These are phyloP conservation scores for Leccinum subtestaceum DNA, from an alignment of 768 basidiomycete genomes.

Conservation along the genomic window DNA sequence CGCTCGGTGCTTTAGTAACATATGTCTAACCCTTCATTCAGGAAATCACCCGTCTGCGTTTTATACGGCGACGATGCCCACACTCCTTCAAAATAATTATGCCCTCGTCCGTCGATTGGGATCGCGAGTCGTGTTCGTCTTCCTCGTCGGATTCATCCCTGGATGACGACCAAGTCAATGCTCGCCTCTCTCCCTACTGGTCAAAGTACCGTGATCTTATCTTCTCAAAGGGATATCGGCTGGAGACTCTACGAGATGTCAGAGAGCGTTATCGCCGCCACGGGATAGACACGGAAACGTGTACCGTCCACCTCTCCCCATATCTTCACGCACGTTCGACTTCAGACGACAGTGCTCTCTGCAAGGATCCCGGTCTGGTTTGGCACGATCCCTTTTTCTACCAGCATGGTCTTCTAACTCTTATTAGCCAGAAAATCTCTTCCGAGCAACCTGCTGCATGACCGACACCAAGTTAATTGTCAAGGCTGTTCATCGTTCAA, in stretches of 20 bases:
- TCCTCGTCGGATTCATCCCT: slow-evolving; percentile 50
- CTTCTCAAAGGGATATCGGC: slow-evolving; percentile 50
- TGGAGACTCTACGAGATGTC: slow-evolving; percentile 70
- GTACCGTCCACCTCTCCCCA: slow-evolving; percentile 26
- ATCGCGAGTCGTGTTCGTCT: slow-evolving; percentile 36
- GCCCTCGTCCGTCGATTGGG: slow-evolving; percentile 61
- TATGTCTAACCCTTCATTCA: not conserved
- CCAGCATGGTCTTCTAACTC: slow-evolving; percentile 8
- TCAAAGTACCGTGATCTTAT: slow-evolving; percentile 48
- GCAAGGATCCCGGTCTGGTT: slow-evolving; percentile 71
- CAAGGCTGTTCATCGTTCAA: slow-evolving; percentile 64
- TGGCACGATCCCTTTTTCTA: slow-evolving; percentile 18
- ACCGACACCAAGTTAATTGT: slow-evolving; percentile 57
- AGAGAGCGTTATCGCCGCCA: slow-evolving; percentile 50
- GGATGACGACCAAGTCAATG: slow-evolving; percentile 53
- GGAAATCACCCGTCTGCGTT: not conserved
- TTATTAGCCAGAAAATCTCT: slow-evolving; percentile 65
- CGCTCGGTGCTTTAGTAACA: not conserved
- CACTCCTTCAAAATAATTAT: slow-evolving; percentile 36
- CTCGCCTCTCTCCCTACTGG: slow-evolving; percentile 63
- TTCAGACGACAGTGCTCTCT: slow-evolving; percentile 57
- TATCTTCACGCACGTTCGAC: slow-evolving; percentile 33
- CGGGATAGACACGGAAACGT: slow-evolving; percentile 20
- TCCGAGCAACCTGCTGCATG: slow-evolving; percentile 55
- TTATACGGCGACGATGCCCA: slow-evolving; percentile 5